phyloP scores from a whole-genome alignment of 768 basidiomycete genomes.

The Asterophora parasitica region DNA sequence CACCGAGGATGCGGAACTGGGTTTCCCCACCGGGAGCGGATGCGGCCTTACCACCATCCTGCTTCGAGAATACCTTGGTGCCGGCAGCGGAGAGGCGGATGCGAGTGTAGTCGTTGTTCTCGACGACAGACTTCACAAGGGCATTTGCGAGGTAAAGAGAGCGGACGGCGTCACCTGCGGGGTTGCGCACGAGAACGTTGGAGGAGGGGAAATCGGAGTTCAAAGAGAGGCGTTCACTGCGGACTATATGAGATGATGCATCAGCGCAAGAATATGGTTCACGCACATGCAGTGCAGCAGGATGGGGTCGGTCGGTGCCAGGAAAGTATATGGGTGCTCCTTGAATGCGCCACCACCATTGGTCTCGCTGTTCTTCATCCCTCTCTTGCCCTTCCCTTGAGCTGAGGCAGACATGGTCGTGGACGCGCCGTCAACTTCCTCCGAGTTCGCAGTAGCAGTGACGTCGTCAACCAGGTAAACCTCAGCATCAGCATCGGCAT shows the following conservation, averaged over 20 bases:
- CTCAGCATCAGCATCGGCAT: constrained; percentile 13
- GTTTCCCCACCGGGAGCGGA: constrained; percentile 29
- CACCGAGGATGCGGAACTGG: constrained; percentile 74
- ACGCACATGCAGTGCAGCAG: constrained; percentile 71
- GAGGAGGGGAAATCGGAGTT: constrained; percentile 62
- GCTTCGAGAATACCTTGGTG: constrained; percentile 88
- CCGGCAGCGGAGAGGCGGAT: constrained; percentile 90
- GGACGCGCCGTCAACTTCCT: neutral
- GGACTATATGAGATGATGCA: neutral
- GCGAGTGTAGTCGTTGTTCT: constrained; percentile 76
- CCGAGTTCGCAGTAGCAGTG: neutral
- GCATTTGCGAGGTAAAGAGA: constrained; percentile 87
- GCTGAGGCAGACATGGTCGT: neutral
- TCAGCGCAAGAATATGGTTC: neutral
- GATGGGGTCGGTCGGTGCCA: constrained; percentile 65
- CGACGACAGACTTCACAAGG: constrained; percentile 74
- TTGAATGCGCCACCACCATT: constrained; percentile 51
- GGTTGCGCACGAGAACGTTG: constrained; percentile 86
- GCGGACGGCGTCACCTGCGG: constrained; percentile 62
- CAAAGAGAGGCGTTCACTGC: constrained; percentile 70
- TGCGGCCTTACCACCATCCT: constrained; percentile 64
- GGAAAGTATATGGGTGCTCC: constrained; percentile 88
- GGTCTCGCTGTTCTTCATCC: constrained; percentile 15
- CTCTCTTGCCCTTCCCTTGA: constrained; percentile 12
- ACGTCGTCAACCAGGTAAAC: neutral